Evolutionary conservation across 2,329 filamentous ascomycete species (phyloP).

Genomic region (Talaromyces sp.): DNA sequence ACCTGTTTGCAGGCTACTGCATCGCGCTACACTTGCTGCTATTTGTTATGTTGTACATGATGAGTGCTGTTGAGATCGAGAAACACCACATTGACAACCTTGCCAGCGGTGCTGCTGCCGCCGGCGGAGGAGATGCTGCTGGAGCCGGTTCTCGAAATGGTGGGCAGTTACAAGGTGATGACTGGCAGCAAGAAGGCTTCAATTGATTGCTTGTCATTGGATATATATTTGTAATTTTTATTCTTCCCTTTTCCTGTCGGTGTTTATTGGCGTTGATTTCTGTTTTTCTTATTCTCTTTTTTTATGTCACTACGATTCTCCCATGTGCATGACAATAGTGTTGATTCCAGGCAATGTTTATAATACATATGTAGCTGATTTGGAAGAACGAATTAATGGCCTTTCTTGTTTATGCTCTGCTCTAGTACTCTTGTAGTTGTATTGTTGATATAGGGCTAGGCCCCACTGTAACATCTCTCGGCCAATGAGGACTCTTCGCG

Average conservation of each 20-base stretch:
- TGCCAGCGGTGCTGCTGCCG: slow-evolving; percentile 39
- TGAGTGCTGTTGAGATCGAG: slow-evolving; percentile 64
- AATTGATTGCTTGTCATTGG: slow-evolving; percentile 14
- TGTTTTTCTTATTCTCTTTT: too few species aligned
- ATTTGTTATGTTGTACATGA: slow-evolving; percentile 80
- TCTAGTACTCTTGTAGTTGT: too few species aligned
- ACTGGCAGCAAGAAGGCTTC: slow-evolving; percentile 63
- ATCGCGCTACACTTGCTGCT: slow-evolving; percentile 81
- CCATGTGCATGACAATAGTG: neutral
- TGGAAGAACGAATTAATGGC: neutral
- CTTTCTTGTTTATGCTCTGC: neutral
- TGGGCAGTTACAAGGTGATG: slow-evolving; percentile 40
- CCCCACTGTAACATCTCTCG: neutral
- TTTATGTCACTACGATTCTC: neutral
- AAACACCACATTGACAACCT: slow-evolving; percentile 55
- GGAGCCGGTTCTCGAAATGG: slow-evolving; percentile 21
- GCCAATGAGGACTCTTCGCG: neutral
- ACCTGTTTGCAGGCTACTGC: slow-evolving; percentile 90
- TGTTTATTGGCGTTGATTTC: neutral
- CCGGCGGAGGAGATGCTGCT: slow-evolving; percentile 19
- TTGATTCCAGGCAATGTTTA: neutral
- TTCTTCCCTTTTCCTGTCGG: neutral
- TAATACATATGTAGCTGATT: neutral
- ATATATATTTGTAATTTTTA: neutral
- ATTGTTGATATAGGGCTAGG: neutral